A percentile compares a stretch with the other conserved stretches of the same genome.
Conservation (phyloP, 1,139 yeast genomes). For the Saccharomyces hybrid region DNA sequence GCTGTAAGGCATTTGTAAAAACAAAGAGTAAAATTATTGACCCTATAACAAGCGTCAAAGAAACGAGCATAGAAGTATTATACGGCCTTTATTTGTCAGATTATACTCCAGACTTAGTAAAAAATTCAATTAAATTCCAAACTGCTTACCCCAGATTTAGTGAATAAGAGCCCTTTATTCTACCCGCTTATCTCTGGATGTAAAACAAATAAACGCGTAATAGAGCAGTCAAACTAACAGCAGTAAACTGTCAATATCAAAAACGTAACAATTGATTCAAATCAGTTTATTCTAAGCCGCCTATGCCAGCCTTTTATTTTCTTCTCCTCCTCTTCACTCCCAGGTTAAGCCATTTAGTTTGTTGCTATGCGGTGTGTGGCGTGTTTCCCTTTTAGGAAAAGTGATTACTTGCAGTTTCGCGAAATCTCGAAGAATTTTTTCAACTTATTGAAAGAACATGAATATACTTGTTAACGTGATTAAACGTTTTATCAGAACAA, state of each 20-base stretch:
- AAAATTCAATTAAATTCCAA: neutral
- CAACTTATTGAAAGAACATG: neutral
- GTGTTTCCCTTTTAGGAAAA: neutral
- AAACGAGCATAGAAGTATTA: neutral
- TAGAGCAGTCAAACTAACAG: neutral
- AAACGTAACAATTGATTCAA: neutral
- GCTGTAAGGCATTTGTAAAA: neutral
- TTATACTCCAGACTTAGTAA: neutral
- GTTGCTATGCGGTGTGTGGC: neutral
- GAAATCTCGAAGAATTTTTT: neutral
- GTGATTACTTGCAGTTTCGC: conserved; percentile 1
- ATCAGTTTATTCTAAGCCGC: neutral
- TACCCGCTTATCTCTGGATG: neutral
- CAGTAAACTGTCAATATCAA: neutral
- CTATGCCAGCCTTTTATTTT: neutral
- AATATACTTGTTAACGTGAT: neutral
- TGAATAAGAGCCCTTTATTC: neutral
- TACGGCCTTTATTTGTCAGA: neutral
- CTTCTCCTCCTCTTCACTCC: neutral
- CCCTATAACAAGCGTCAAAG: neutral
- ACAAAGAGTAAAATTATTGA: neutral
- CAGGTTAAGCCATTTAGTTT: neutral
- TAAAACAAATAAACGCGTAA: neutral
- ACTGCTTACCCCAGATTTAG: neutral
- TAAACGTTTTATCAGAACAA: too few species aligned